phyloP scores from a whole-genome alignment of 306 rosid species.

The Senna tora region DNA sequence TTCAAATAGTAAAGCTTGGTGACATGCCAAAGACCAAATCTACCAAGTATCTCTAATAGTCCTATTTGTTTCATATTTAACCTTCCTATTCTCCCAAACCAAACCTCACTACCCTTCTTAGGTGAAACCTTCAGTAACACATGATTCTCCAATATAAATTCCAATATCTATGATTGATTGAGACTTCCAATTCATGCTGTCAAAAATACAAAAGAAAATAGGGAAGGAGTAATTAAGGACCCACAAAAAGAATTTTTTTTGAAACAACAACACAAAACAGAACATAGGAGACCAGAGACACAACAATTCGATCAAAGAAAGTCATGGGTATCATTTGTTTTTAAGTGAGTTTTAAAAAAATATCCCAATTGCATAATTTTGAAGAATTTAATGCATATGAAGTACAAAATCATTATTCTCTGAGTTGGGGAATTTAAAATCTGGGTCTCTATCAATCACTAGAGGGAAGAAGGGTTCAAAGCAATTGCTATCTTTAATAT shows the following conservation, averaged over 20 bases:
- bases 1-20: no score
- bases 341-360: no score
- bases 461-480: constrained; percentile 29
- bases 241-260: neutral
- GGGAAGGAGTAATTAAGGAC: constrained; percentile 23
- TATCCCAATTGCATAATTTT: neutral
- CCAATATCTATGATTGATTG: no score
- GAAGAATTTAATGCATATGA: neutral
- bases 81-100: no score
- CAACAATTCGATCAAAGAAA: neutral
- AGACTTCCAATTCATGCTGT: constrained; percentile 31
- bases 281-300: constrained; percentile 1
- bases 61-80: no score
- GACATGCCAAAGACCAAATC: no score
- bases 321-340: neutral
- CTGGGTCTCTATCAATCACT: constrained; percentile 8
- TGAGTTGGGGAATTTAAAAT: constrained; percentile 29
- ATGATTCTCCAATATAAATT: no score
- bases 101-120: no score
- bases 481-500: constrained; percentile 23
- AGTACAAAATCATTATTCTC: neutral
- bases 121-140: no score
- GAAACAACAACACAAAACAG: neutral
- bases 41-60: no score
- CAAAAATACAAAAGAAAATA: constrained; percentile 35